Conservation (phyloP, 75 land plant genomes). For the Pinus albicaulis region DNA sequence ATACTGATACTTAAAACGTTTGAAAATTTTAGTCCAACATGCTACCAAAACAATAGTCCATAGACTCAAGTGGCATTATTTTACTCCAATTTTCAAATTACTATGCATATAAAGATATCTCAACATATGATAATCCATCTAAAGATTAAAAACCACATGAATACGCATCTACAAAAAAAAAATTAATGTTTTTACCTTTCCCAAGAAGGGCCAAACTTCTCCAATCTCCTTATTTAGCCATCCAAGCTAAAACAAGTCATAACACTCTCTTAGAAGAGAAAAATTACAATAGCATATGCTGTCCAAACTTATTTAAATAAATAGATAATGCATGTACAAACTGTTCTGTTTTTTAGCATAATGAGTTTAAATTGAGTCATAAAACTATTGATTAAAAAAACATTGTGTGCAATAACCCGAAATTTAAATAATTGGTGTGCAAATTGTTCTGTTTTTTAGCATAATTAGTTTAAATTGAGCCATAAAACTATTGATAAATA, state of each 20-base stretch:
- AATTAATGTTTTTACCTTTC: constrained; percentile 13
- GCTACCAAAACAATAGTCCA: too few species aligned
- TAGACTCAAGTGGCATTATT: not conserved
- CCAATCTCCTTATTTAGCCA: constrained; percentile 36
- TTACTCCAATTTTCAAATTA: not conserved
- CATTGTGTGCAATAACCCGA: too few species aligned
- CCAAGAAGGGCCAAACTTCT: constrained; percentile 35
- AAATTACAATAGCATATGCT: not conserved
- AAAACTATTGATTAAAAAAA: too few species aligned
- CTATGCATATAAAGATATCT: not conserved
- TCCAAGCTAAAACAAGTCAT: constrained; percentile 19
- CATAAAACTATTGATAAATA: too few species aligned
- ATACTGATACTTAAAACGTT: too few species aligned
- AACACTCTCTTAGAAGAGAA: not conserved
- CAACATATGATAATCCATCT: not conserved
- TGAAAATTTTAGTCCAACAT: too few species aligned
- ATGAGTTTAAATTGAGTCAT: too few species aligned
- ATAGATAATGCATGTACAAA: too few species aligned
- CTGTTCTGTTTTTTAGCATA: too few species aligned
- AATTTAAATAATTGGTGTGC: too few species aligned
- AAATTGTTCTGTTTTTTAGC: too few species aligned
- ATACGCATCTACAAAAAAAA: not conserved
- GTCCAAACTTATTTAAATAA: not conserved
- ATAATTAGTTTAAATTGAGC: too few species aligned
- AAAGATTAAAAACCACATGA: not conserved